A percentile compares a stretch with the other conserved stretches of the same genome.
Evolutionary conservation across 169 alveolate species (phyloP).

Genomic region (Plasmodium ovale): DNA sequence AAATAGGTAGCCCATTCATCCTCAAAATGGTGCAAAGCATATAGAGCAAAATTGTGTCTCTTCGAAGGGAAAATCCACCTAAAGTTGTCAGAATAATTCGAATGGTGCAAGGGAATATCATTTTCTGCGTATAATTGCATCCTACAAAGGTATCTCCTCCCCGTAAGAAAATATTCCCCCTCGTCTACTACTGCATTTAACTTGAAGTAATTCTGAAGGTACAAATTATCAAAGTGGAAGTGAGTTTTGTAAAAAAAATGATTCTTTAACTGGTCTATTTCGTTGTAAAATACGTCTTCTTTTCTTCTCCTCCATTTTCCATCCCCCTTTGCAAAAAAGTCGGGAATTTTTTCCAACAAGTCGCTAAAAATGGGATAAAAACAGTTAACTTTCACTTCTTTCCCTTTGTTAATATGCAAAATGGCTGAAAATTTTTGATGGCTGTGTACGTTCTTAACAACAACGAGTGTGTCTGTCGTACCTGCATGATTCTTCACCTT

Average conservation of each 20-base stretch:
- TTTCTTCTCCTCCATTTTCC: background rate
- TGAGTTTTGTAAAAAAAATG: constrained; percentile 35
- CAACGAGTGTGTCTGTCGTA: background rate
- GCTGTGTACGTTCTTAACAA: constrained; percentile 12
- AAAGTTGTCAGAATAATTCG: background rate
- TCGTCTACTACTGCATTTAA: background rate
- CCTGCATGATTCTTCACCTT: background rate
- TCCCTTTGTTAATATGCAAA: constrained; percentile 4
- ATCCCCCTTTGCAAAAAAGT: background rate
- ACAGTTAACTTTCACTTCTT: constrained; percentile 11
- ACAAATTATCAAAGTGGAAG: constrained; percentile 31
- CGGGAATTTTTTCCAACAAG: background rate
- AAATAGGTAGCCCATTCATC: constrained; percentile 16
- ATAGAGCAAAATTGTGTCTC: background rate
- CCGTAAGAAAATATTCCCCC: constrained; percentile 11
- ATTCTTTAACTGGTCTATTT: constrained; percentile 13
- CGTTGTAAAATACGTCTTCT: background rate
- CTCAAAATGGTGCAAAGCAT: constrained; percentile 5
- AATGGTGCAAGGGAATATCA: background rate
- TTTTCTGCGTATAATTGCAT: constrained; percentile 7
- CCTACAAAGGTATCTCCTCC: constrained; percentile 31
- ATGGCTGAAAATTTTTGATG: constrained; percentile 27
- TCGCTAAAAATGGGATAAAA: background rate
- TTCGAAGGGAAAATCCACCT: constrained; percentile 11
- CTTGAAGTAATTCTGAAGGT: constrained; percentile 15